Evolutionary conservation across 2,329 filamentous ascomycete genomes (phyloP), one percentile per base, ranked within the genome.

Genomic region (Aspergillus sojae): DNA sequence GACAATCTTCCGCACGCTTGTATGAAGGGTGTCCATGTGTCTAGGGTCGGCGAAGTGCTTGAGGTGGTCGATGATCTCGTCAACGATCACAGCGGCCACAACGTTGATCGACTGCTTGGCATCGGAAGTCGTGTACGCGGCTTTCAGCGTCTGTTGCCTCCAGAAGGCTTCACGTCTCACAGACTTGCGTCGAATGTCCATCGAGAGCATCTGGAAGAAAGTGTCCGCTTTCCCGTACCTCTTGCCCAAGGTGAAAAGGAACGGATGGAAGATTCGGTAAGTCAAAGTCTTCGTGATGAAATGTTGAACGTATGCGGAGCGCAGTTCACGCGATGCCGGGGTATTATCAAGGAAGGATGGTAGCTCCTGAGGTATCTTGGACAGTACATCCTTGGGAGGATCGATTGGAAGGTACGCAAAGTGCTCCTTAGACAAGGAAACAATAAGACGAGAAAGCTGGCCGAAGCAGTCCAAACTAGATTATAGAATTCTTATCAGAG

Each of bases 111-210:
- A 81, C 67, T 84, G 81, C 65, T 86, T 87, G 1, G 84, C 85
- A 62, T 84, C 83, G 2, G 82, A 83, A 41, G 83, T 82, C 6
- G 84, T 86, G 72, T 86, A 87, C 10, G 84, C 83, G 21, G 85
- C 84, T 64, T 84, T 83, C 16, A 87, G 80, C 2, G 85, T 86
- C 66, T 86, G 84, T 62, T 86, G 84, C 59, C 85, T 78, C 85
- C 85, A 87, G 62, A 86, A 83, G 4, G 85, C 83, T 70, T 87
- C 85, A 62, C 84, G 83, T 11, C 84, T 79, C 23, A 84, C 82
- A 60, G 83, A 86, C 68, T 86, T 87, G 59, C 82, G 81, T 39
- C 84, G 82, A 58, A 87, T 85, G 58, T 86, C 82, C 69, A 82
- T 81, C 34, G 85, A 86, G 65, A 87, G 80, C 64, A 83, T 82